phyloP scores from a whole-genome alignment of 371 early-diverging fungal species.

The Mucor plumbeus region DNA sequence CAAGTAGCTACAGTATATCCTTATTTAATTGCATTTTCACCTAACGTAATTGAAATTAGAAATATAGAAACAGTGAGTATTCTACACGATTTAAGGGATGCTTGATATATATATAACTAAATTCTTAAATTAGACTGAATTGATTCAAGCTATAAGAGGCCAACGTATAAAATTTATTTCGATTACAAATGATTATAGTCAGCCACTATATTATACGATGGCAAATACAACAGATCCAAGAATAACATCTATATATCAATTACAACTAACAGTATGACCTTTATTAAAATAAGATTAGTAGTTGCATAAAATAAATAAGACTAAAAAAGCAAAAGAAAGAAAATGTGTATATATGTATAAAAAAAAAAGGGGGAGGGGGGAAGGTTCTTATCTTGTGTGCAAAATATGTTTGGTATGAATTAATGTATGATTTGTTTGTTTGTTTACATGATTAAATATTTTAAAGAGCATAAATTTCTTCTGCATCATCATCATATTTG shows the following conservation, averaged over 20 bases:
- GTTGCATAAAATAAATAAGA: conserved; percentile 1
- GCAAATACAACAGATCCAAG: conserved; percentile 7
- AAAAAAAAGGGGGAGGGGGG: too few species aligned
- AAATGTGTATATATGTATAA: background rate
- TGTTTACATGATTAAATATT: background rate
- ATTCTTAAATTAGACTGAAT: conserved; percentile 17
- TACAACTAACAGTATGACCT: conserved; percentile 1
- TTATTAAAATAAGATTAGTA: conserved; percentile 1
- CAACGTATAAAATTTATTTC: conserved; percentile 22
- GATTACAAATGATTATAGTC: background rate
- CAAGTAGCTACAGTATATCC: conserved; percentile 31
- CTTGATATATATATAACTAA: background rate
- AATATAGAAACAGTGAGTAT: conserved; percentile 43
- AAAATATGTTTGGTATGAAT: conserved; percentile 7
- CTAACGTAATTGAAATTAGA: conserved; percentile 42
- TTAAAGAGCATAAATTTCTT: conserved; percentile 26
- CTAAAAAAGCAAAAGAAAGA: background rate
- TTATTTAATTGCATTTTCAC: conserved; percentile 42
- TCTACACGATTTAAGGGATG: background rate
- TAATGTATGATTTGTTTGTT: background rate
- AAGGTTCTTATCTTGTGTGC: background rate
- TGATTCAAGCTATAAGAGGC: conserved; percentile 27
- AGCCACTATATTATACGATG: conserved; percentile 26
- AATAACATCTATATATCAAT: conserved; percentile 23
- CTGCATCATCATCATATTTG: conserved; percentile 12